These are phyloP conservation scores for Rhodamnia argentea DNA, from an alignment of 345 rosid species.

Conservation along the genomic window DNA sequence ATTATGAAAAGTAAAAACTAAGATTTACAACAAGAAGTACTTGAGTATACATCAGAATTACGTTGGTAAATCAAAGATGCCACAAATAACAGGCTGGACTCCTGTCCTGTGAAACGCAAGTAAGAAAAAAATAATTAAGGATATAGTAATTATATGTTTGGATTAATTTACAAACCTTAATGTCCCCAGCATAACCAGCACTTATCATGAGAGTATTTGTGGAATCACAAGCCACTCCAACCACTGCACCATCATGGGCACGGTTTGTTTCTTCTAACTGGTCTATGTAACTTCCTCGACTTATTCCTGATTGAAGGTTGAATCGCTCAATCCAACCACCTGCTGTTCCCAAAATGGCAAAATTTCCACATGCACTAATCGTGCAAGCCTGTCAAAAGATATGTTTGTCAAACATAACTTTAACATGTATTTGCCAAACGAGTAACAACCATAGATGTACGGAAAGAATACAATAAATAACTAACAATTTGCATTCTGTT, in stretches of 20 bases:
- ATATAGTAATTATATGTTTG: neutral
- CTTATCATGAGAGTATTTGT: constrained; percentile 89
- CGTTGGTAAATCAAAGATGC: neutral
- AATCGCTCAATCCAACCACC: constrained; percentile 95
- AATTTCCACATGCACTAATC: constrained; percentile 96
- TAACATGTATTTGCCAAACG: neutral
- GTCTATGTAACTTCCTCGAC: constrained; percentile 83
- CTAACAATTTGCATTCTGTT: neutral
- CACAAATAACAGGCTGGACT: neutral
- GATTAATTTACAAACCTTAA: constrained; percentile 40
- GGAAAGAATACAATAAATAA: neutral
- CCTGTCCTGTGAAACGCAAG: neutral
- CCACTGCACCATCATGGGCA: constrained; percentile 75
- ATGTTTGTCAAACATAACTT: neutral
- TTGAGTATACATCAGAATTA: neutral
- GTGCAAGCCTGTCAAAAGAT: constrained; percentile 54
- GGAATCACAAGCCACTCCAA: constrained; percentile 94
- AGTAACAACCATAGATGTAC: neutral
- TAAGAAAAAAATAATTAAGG: neutral
- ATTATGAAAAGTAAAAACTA: neutral
- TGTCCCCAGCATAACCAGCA: constrained; percentile 84
- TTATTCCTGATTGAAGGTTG: constrained; percentile 91
- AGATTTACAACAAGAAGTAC: neutral
- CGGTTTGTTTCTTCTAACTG: constrained; percentile 30
- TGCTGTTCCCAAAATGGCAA: constrained; percentile 82